phyloP scores from a whole-genome alignment of 371 early-diverging fungal genomes.

The Nosema muscidifuracis region DNA sequence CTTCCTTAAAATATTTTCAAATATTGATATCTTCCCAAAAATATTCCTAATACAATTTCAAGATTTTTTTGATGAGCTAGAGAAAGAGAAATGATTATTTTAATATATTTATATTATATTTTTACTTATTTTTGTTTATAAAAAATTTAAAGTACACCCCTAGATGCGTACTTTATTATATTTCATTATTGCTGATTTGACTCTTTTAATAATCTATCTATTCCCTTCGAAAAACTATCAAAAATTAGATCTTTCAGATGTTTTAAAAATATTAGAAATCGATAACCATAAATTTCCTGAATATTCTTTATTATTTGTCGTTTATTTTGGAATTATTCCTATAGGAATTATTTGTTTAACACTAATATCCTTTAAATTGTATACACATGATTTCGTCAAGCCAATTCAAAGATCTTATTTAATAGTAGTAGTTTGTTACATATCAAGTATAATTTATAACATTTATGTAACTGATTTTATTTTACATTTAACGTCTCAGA shows the following conservation, averaged over 20 bases:
- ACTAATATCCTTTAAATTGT: constrained; percentile 8
- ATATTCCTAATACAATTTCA: background rate
- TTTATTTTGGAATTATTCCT: background rate
- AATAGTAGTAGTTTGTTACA: background rate
- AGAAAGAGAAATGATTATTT: too few relatives aligned
- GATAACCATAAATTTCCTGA: background rate
- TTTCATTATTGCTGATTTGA: background rate
- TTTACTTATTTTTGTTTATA: too few relatives aligned
- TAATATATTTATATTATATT: too few relatives aligned
- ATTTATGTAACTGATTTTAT: background rate
- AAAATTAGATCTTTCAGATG: background rate
- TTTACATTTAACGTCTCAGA: too few relatives aligned
- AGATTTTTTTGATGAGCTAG: background rate
- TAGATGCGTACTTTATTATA: background rate
- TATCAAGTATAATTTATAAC: background rate
- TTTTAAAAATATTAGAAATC: background rate
- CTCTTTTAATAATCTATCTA: background rate
- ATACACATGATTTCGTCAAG: constrained; percentile 14
- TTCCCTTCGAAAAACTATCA: background rate
- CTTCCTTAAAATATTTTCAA: background rate
- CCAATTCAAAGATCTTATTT: constrained; percentile 4
- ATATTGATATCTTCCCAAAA: background rate
- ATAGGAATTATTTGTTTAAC: background rate
- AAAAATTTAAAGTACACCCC: too few relatives aligned
- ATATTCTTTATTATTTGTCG: background rate